Evolutionary conservation across 371 early-diverging fungal genomes (phyloP).

Genomic region (Sporodiniella umbellata): DNA sequence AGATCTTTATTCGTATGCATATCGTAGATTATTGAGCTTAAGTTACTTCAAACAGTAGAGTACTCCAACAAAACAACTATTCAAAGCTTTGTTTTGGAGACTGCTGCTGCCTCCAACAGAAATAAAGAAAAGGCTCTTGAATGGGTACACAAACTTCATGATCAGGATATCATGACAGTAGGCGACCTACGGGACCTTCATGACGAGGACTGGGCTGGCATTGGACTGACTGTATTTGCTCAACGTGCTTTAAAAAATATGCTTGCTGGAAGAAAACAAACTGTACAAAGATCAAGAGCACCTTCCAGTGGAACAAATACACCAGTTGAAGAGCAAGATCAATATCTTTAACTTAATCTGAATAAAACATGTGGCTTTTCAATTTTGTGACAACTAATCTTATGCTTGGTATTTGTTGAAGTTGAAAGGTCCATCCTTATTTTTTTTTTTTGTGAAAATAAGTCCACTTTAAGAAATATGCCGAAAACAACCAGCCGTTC

Average conservation of each 20-base stretch:
- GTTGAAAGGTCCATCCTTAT: not conserved
- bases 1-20: too few relatives aligned
- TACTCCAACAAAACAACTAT: conserved; percentile 64
- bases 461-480: not conserved
- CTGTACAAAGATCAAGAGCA: conserved; percentile 17
- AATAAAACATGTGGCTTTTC: conserved; percentile 9
- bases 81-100: conserved; percentile 70
- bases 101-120: conserved; percentile 65
- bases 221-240: conserved; percentile 87
- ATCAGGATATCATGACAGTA: conserved; percentile 81
- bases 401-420: not conserved
- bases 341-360: conserved; percentile 10
- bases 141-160: conserved; percentile 68
- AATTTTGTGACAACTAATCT: not conserved
- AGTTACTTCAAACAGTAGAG: conserved; percentile 35
- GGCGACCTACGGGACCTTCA: conserved; percentile 76
- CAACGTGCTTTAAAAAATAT: conserved; percentile 80
- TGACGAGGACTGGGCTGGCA: conserved; percentile 77
- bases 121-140: conserved; percentile 70
- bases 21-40: too few relatives aligned
- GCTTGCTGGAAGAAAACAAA: conserved; percentile 54
- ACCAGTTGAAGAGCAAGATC: conserved; percentile 28
- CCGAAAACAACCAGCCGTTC: not conserved
- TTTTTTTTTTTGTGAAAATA: not conserved
- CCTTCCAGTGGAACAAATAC: conserved; percentile 26